phyloP scores from a whole-genome alignment of 495 filamentous ascomycete genomes.

The Lasiosphaeria hispida region DNA sequence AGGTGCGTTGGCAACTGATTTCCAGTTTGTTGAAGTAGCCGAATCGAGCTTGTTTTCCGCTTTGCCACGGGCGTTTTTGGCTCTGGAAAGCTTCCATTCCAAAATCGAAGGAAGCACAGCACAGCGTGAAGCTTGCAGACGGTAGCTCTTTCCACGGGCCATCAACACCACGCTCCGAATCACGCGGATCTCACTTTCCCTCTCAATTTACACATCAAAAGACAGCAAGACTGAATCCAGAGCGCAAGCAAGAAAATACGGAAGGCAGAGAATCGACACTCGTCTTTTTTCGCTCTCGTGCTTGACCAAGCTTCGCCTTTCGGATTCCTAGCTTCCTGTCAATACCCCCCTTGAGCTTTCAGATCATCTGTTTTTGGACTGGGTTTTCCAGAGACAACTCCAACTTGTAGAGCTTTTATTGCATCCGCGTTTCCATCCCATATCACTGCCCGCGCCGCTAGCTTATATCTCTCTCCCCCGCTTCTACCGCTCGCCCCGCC shows the following conservation, averaged over 20 bases:
- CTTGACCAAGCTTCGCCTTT: neutral
- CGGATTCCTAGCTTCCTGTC: neutral
- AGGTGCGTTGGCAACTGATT: constrained; percentile 17
- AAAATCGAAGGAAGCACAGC: no score
- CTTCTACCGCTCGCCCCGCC: neutral
- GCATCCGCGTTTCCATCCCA: constrained; percentile 19
- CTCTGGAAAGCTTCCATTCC: no score
- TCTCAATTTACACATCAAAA: neutral
- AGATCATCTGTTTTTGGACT: constrained; percentile 24
- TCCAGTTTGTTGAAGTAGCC: neutral
- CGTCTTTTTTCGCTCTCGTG: neutral
- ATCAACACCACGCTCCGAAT: neutral
- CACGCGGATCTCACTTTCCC: neutral
- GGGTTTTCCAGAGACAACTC: constrained; percentile 13
- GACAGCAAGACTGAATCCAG: neutral
- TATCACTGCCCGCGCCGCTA: constrained; percentile 11
- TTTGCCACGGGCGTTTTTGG: no score
- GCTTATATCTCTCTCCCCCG: constrained; percentile 8
- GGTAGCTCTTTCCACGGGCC: neutral
- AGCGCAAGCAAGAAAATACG: neutral
- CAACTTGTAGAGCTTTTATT: constrained; percentile 23
- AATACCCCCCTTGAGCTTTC: constrained; percentile 7
- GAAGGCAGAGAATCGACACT: no score
- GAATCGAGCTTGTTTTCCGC: neutral
- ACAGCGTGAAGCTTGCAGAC: no score